Conservation (phyloP, 129 eudicot species). For the Arctium minus region DNA sequence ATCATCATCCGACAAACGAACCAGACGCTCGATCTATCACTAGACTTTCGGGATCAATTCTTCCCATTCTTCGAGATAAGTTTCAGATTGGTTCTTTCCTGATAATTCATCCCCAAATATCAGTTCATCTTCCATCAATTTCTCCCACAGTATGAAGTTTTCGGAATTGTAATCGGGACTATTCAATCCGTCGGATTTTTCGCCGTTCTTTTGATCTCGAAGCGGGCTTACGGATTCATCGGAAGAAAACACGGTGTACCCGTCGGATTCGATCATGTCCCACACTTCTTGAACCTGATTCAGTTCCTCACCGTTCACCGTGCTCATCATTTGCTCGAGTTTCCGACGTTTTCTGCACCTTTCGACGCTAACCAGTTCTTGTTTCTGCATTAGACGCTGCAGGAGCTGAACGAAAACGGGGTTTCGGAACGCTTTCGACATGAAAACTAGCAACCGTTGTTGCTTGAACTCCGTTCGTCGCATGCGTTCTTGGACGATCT, state of each 20-base stretch:
- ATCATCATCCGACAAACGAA: not conserved
- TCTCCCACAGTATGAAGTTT: constrained; percentile 71
- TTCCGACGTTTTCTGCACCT: constrained; percentile 42
- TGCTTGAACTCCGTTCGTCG: constrained; percentile 48
- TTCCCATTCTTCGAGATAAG: constrained; percentile 59
- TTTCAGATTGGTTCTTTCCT: constrained; percentile 32
- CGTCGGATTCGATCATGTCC: constrained; percentile 35
- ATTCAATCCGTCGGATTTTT: constrained; percentile 11
- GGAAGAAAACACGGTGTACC: constrained; percentile 23
- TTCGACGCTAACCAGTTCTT: constrained; percentile 22
- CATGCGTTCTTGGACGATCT: constrained; percentile 46
- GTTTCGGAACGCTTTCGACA: constrained; percentile 50
- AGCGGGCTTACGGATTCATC: constrained; percentile 41
- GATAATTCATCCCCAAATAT: constrained; percentile 32
- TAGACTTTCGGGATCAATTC: constrained; percentile 38
- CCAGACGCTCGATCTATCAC: not conserved
- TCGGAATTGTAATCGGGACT: constrained; percentile 35
- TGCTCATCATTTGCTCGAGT: constrained; percentile 13
- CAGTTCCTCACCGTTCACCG: constrained; percentile 13
- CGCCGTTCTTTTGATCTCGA: constrained; percentile 31
- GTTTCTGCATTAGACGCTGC: constrained; percentile 40
- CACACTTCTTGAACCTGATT: constrained; percentile 34
- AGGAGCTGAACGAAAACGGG: constrained; percentile 42
- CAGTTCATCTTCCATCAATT: constrained; percentile 69
- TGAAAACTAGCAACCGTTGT: constrained; percentile 39